Conservation (phyloP, 257 asterid species). For the Solanum appendiculatum region DNA sequence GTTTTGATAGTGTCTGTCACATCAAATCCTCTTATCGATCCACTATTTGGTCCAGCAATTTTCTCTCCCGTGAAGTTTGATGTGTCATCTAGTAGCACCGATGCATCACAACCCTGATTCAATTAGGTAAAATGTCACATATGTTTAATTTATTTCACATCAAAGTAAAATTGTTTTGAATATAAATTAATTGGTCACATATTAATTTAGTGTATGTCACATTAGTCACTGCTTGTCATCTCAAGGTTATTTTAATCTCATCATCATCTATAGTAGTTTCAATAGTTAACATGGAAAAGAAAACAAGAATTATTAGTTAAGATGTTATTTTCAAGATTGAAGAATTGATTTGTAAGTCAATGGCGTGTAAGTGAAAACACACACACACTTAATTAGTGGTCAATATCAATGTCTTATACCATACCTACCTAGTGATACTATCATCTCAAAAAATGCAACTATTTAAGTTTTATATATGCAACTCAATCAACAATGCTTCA, state of each 20-base stretch:
- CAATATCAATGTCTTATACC: not conserved
- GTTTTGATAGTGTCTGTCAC: not conserved
- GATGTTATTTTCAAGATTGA: not conserved
- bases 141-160: not conserved
- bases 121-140: not conserved
- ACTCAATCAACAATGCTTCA: not conserved
- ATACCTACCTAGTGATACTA: not conserved
- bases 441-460: not conserved
- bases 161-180: not conserved
- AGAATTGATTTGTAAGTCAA: not conserved
- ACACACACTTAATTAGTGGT: not conserved
- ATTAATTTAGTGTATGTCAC: not conserved
- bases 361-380: not conserved
- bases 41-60: not conserved
- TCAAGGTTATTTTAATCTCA: not conserved
- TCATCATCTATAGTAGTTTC: not conserved
- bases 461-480: not conserved
- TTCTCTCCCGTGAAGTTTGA: not conserved
- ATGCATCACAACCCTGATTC: not conserved
- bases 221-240: not conserved
- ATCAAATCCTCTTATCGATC: not conserved
- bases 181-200: not conserved
- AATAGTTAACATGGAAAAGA: not conserved
- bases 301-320: not conserved
- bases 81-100: not conserved